Base-by-base conservation (phyloP, 345 rosid genomes). In the Gynandropsis gynandra region DNA sequence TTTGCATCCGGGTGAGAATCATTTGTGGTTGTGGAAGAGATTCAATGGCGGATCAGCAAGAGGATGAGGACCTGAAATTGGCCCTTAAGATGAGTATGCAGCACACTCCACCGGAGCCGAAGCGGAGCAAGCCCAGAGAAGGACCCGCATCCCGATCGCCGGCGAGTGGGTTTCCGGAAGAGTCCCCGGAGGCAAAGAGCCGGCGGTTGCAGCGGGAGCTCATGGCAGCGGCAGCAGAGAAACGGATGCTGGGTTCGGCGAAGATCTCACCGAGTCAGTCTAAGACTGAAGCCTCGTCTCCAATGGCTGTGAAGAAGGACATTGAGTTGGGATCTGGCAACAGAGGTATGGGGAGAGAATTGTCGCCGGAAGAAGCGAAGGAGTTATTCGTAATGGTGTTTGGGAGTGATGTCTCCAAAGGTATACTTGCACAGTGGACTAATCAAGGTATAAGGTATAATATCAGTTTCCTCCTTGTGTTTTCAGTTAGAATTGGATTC, bases 181-280 rank as follows among this genome's bases (percentile, higher is more conserved):
- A 50, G 17, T 77, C 92, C 19, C 81, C 83, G 9, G 89, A 79
- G 66, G 87, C 65, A 0, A 69, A 85, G 4, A 64, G 71, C 65
- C 72, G 90, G 33, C 52, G 80, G 52, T 58, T 59, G 71, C 95
- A 85, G 77, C 69, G 99, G 10, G 99, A 88, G 67, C 76, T 88
- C 43, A 83, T 83, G 99, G 97, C 99, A 11, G 82, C 99, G 1
- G 99, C 99, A 1, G 98, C 98, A 2, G 96, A 90, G 85, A 90
- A 90, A 71, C 71, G 98, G 60, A 73, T 87, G 76, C 49, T 61
- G 47, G 74, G 62, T 1, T 50, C 72, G 10, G 54, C 78, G 10
- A 77, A 62, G 54, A 42, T 29, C 24, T 63, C 33, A 45, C 58
- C 35, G 4, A 62, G 32, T 64, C 66, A 9, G 36, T 71, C 34